These are phyloP conservation scores for Colletotrichum echinochloae DNA, from an alignment of 2,329 filamentous ascomycete genomes.

Conservation along the genomic window DNA sequence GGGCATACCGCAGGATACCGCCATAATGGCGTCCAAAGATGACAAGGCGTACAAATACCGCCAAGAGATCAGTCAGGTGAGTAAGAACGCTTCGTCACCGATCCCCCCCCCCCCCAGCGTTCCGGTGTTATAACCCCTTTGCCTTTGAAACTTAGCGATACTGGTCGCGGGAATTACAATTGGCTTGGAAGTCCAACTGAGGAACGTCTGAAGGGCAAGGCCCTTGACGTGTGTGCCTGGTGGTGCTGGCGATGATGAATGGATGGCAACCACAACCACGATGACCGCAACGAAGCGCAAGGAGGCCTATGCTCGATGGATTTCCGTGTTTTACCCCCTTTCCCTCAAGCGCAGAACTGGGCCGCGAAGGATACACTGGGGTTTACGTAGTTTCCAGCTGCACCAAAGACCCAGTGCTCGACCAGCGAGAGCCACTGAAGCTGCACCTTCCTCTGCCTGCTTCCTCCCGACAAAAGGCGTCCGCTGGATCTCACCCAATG, in stretches of 20 bases:
- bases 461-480: not conserved
- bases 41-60: conserved; percentile 83
- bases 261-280: not conserved
- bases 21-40: conserved; percentile 62
- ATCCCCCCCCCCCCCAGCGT: not conserved
- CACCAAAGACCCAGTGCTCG: not conserved
- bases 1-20: not conserved
- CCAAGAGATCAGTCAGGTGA: conserved; percentile 97
- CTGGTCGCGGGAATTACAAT: not conserved
- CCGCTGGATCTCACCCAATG: not conserved
- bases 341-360: not conserved
- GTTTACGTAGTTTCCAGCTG: not conserved
- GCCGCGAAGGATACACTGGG: not conserved
- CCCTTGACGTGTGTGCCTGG: not conserved
- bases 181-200: conserved; percentile 3
- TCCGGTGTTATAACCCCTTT: not conserved
- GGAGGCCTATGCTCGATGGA: not conserved
- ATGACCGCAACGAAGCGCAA: not conserved
- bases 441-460: not conserved
- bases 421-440: not conserved
- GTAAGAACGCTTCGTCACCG: conserved; percentile 46
- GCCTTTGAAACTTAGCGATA: too few species aligned
- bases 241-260: not conserved
- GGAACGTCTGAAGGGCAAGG: not conserved
- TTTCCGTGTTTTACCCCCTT: not conserved